Conservation (phyloP, 495 filamentous ascomycete genomes). For the Hypoxylon lienhwacheense region DNA sequence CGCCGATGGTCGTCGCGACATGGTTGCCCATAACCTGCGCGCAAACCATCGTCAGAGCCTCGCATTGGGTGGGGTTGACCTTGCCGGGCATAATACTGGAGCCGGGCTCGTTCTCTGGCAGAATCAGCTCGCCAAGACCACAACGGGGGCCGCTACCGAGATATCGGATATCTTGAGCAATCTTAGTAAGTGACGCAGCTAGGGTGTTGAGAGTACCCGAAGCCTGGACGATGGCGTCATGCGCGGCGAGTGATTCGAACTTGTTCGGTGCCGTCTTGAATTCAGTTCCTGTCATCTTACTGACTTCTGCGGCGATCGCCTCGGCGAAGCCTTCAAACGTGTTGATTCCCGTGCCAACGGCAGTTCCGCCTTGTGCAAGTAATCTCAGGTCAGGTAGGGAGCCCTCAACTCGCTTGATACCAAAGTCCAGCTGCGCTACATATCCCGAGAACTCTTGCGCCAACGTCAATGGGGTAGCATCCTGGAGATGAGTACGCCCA, state of each 20-base stretch:
- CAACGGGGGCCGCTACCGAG: conserved; percentile 94
- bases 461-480: conserved; percentile 92
- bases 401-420: conserved; percentile 83
- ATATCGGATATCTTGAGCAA: conserved; percentile 96
- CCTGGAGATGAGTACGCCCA: conserved; percentile 95
- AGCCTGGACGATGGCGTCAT: conserved; percentile 95
- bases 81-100: conserved; percentile 99
- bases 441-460: conserved; percentile 99
- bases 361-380: conserved; percentile 94
- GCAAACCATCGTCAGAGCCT: conserved; percentile 97
- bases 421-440: conserved; percentile 87
- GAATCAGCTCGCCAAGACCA: conserved; percentile 85
- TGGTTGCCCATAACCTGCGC: conserved; percentile 98
- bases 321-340: conserved; percentile 96
- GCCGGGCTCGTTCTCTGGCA: conserved; percentile 98
- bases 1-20: conserved; percentile 84
- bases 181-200: conserved; percentile 91
- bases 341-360: conserved; percentile 96
- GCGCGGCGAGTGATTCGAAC: conserved; percentile 96
- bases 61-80: conserved; percentile 98
- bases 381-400: conserved; percentile 80
- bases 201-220: conserved; percentile 92
- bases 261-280: conserved; percentile 99
- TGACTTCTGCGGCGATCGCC: conserved; percentile 85
- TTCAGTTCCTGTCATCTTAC: conserved; percentile 84